Conservation (phyloP, 108 stramenopile species). For the Aurantiochytrium sp. region DNA sequence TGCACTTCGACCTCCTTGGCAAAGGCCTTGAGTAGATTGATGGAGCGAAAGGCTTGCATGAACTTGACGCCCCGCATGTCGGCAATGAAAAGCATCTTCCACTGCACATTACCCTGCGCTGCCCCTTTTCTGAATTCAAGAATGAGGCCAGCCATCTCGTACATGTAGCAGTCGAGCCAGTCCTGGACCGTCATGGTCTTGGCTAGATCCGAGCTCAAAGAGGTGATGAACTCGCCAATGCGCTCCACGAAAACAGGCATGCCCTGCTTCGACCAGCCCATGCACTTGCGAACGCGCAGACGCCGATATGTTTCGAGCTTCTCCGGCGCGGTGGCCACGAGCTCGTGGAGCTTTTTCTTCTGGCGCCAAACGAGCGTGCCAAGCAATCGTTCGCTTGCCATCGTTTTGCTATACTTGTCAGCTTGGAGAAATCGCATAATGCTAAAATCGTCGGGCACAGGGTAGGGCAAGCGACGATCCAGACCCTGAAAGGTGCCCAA, state of each 20-base stretch:
- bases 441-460: background rate
- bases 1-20: conserved; percentile 7
- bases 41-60: background rate
- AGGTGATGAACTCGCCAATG: background rate
- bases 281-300: background rate
- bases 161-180: background rate
- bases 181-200: background rate
- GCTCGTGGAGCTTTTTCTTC: background rate
- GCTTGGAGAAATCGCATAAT: background rate
- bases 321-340: background rate
- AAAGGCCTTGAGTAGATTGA: background rate
- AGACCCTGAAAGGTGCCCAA: background rate
- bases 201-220: background rate
- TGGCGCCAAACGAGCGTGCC: background rate
- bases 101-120: background rate
- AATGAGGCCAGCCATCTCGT: background rate
- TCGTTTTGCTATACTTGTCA: background rate
- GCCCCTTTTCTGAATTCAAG: background rate
- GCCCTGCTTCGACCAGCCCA: background rate
- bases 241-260: background rate
- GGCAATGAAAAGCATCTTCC: background rate
- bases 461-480: background rate
- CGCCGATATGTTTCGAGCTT: background rate
- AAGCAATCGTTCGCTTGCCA: background rate
- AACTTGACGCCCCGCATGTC: background rate